Base-by-base conservation (phyloP, 2,329 filamentous ascomycete genomes). In the Stemphylium beticola region DNA sequence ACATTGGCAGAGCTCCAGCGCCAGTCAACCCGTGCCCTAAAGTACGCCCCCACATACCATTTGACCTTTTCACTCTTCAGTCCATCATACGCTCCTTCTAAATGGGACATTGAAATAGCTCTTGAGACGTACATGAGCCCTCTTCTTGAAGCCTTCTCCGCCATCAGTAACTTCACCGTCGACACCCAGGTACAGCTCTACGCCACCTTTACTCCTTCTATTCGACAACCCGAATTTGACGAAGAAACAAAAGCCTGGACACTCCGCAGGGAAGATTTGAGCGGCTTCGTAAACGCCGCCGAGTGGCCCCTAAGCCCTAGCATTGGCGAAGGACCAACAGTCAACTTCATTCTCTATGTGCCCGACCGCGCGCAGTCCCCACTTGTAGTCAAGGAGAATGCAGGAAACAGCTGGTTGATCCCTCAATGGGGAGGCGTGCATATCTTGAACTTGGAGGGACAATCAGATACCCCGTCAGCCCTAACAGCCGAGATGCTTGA, bases 161-260 rank as follows among this genome's bases (percentile, higher is more conserved):
- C 88, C 0, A 96, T 97, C 62, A 95, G 93, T 79, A 93, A 96
- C 73, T 98, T 99, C 69, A 96, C 93, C 12, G 88, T 98, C 44
- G 93, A 98, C 71, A 96, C 92, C 0, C 95, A 99, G 76, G 90
- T 99, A 2, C 95, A 99, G 76, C 83, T 98, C 0, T 97, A 96
- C 71, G 93, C 95, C 5, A 80, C 80, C 2, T 85, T 87, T 58
- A 85, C 87, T 1, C 85, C 85, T 0, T 87, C 85, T 2, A 82
- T 88, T 15, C 83, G 80, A 6, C 76, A 78, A 3, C 86, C 86
- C 0, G 78, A 82, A 41, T 85, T 81, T 54, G 81, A 86, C 49
- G 75, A 81, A 20, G 53, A 72, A 0, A 74, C 74, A n/a, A 77
- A 87, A 20, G 82, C 89, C 29, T 88, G 85, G 85, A 83, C 80